Conservation (phyloP, 2,329 filamentous ascomycete species). For the Exophiala calicioides region DNA sequence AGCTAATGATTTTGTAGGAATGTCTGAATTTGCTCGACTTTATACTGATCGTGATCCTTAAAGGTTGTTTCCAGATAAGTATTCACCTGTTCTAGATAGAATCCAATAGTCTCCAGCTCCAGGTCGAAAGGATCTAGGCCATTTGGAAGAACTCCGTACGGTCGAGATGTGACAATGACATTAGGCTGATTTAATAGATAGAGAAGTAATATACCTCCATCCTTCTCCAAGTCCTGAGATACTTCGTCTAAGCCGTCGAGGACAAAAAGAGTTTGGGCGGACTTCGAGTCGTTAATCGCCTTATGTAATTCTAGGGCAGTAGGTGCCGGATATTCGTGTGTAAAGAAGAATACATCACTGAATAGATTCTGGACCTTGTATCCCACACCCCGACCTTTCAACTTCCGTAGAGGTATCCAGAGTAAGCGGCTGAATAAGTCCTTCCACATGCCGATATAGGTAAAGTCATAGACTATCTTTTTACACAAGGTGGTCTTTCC, state of each 20-base stretch:
- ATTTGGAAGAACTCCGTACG: slow-evolving; percentile 30
- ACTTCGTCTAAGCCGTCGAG: slow-evolving; percentile 50
- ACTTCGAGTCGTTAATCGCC: not conserved
- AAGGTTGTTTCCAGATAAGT: slow-evolving; percentile 34
- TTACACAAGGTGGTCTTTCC: slow-evolving; percentile 46
- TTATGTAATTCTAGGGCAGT: slow-evolving; percentile 28
- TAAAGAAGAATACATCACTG: slow-evolving; percentile 35
- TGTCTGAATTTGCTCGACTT: slow-evolving; percentile 27
- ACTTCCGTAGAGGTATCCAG: slow-evolving; percentile 43
- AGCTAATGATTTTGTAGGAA: slow-evolving; percentile 39
- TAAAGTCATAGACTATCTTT: slow-evolving; percentile 43
- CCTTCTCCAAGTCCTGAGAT: slow-evolving; percentile 29
- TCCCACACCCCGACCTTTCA: slow-evolving; percentile 29
- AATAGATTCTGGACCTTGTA: slow-evolving; percentile 35
- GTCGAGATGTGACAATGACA: not conserved
- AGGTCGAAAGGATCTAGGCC: slow-evolving; percentile 32
- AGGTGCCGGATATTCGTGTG: slow-evolving; percentile 7
- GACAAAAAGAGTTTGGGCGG: slow-evolving; percentile 40
- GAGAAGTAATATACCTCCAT: not conserved
- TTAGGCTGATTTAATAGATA: not conserved
- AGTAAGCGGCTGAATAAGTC: slow-evolving; percentile 41
- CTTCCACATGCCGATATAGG: slow-evolving; percentile 29
- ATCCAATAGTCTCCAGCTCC: slow-evolving; percentile 46
- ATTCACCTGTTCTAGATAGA: slow-evolving; percentile 40
- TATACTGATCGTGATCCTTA: slow-evolving; percentile 16